These are phyloP conservation scores for Nicotiana tomentosiformis DNA, from an alignment of 257 asterid species.

Conservation along the genomic window DNA sequence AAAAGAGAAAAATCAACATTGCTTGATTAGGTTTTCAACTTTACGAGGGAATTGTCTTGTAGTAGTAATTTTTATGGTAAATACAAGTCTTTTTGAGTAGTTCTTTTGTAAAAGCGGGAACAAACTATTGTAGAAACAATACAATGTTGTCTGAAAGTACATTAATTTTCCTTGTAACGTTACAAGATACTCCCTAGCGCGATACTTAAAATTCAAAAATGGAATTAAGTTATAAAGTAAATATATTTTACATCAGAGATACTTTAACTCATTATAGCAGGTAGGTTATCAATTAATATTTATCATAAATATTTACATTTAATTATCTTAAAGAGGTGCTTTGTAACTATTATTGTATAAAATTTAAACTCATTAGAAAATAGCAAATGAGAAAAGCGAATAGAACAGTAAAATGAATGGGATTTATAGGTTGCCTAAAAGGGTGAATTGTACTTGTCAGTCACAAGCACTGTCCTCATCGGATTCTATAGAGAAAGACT, in stretches of 20 bases:
- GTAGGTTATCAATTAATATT: too few relatives aligned
- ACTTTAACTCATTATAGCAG: too few relatives aligned
- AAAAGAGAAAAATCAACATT: background rate
- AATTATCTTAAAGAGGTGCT: too few relatives aligned
- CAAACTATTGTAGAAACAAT: background rate
- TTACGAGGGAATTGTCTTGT: too few relatives aligned
- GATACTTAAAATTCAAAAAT: too few relatives aligned
- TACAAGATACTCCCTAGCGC: too few relatives aligned
- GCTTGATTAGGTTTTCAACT: background rate
- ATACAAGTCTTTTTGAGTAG: background rate
- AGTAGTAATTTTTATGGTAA: background rate
- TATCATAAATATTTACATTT: too few relatives aligned
- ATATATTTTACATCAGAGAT: too few relatives aligned
- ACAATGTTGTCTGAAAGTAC: background rate
- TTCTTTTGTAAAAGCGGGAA: background rate
- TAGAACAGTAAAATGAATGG: background rate
- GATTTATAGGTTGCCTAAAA: background rate
- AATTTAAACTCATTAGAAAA: too few relatives aligned
- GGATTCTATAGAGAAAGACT: background rate
- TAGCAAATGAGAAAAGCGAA: background rate
- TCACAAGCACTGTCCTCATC: background rate
- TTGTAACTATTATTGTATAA: too few relatives aligned
- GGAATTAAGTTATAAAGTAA: too few relatives aligned
- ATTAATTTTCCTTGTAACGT: too few relatives aligned
- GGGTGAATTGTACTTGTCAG: background rate